Base-by-base conservation (phyloP, 2,329 filamentous ascomycete genomes). In the Colletotrichum gloeosporioides region DNA sequence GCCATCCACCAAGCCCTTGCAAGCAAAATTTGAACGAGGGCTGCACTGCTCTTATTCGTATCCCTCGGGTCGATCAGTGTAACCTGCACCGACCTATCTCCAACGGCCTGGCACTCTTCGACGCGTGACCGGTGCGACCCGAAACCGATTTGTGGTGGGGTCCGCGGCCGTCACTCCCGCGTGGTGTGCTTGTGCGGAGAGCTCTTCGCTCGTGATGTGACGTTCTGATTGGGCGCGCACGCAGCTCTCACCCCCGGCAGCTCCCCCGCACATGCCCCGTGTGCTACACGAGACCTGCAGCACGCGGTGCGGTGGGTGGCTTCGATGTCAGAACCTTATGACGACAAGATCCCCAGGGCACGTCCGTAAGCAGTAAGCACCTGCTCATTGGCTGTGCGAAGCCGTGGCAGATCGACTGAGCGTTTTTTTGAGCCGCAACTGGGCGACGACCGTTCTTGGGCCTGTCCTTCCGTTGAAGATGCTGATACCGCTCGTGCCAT, bases 281-380 rank as follows among this genome's bases (percentile, higher is more conserved):
- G 22, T 72, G 73, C 73, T 67, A 72, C 31, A 71, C 68, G 69
- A 62, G 36, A 67, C 69, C 27, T 75, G 69, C 72, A 75, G 53
- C 69, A 31, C 25, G n/a, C 44, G 44, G 44, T 53, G 44, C 44
- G 44, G 44, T 53, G 31, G 12, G 55, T 66, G 59, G 22, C 25
- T 39, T 55, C 44, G 13, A 53, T 66, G 69, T 75, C 73, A 75
- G 73, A 67, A 75, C 73, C 69, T 75, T 75, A 72, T 55, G 25
- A 61, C 29, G 22, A 18, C 3, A 25, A 59, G 27, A 66, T 15
- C 29, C 36, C 62, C 34, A 39, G 32, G 32, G 22, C 22, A 34
- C 34, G 32, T 34, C 36, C 36, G 32, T 64, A 25, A 10, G 44
- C 44, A 53, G 44, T 22, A n/a, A 36, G 34, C 62, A 44, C 34